These are phyloP conservation scores for Malus hybrid DNA, from an alignment of 331 rosid genomes.

Conservation along the genomic window DNA sequence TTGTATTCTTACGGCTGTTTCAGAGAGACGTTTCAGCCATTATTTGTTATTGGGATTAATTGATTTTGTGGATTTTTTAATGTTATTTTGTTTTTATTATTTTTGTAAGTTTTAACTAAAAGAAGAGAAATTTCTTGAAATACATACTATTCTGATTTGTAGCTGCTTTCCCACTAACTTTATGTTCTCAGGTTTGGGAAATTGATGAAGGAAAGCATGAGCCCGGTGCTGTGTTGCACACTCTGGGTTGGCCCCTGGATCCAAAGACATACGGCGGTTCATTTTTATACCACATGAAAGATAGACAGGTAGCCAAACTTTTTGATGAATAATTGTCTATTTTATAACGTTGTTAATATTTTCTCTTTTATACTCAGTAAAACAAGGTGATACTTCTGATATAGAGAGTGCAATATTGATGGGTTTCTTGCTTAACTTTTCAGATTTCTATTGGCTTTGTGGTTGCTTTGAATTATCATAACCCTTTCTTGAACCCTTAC, in stretches of 20 bases:
- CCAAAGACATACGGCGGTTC: constrained; percentile 92
- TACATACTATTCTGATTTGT: not conserved
- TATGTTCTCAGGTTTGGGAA: constrained; percentile 75
- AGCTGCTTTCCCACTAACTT: constrained; percentile 11
- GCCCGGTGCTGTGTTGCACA: constrained; percentile 86
- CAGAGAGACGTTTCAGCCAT: not conserved
- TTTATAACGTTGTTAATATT: not conserved
- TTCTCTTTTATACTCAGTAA: not conserved
- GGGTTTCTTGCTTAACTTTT: constrained; percentile 8
- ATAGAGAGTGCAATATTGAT: not conserved
- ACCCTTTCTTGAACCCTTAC: constrained; percentile 76
- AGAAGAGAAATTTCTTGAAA: not conserved
- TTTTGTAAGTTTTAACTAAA: not conserved
- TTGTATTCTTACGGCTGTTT: not conserved
- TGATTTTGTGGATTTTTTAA: not conserved
- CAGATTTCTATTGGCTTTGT: constrained; percentile 90
- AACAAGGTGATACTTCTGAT: constrained; percentile 10
- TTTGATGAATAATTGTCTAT: not conserved
- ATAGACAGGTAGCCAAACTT: constrained; percentile 55
- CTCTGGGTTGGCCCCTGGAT: constrained; percentile 93
- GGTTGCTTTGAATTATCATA: constrained; percentile 81
- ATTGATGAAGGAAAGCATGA: constrained; percentile 68
- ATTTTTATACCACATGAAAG: constrained; percentile 90
- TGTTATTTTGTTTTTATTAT: not conserved
- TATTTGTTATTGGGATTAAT: not conserved